Percentiles rank a stretch among this genome's conserved stretches.
Conservation (phyloP, 2,329 filamentous ascomycete genomes). For the Sporothrix euskadiensis region DNA sequence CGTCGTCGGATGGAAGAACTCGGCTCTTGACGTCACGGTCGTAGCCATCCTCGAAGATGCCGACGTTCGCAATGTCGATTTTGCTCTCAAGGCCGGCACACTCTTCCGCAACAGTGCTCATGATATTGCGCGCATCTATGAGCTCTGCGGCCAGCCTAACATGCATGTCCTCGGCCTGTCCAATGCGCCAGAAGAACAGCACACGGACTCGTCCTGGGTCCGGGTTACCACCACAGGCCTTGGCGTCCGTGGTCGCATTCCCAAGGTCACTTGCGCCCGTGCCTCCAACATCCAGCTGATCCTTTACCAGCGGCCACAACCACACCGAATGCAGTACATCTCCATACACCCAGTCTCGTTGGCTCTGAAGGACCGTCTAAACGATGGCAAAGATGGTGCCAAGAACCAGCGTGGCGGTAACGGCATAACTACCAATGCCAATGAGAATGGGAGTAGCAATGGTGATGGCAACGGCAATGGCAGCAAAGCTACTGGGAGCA, state of each 20-base stretch:
- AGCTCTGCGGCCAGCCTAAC: slow-evolving; percentile 76
- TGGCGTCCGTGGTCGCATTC: slow-evolving; percentile 51
- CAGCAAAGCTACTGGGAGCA: background rate
- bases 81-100: slow-evolving; percentile 78
- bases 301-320: slow-evolving; percentile 82
- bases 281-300: slow-evolving; percentile 81
- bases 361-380: slow-evolving; percentile 72
- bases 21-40: slow-evolving; percentile 84
- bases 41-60: slow-evolving; percentile 87
- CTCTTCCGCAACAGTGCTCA: slow-evolving; percentile 82
- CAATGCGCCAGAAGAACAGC: slow-evolving; percentile 56
- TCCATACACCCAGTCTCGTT: slow-evolving; percentile 87
- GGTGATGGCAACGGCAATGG: background rate
- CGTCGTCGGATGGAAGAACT: slow-evolving; percentile 95
- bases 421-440: slow-evolving; percentile 31
- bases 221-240: slow-evolving; percentile 59
- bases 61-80: slow-evolving; percentile 82
- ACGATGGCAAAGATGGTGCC: slow-evolving; percentile 28
- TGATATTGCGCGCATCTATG: slow-evolving; percentile 75
- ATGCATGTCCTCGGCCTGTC: slow-evolving; percentile 85
- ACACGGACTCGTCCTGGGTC: slow-evolving; percentile 66
- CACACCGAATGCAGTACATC: slow-evolving; percentile 92
- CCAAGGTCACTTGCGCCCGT: slow-evolving; percentile 70
- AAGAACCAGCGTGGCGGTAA: background rate
- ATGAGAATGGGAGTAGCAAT: background rate